Evolutionary conservation across 768 basidiomycete genomes (phyloP).

Genomic region (Scleroderma citrinum): DNA sequence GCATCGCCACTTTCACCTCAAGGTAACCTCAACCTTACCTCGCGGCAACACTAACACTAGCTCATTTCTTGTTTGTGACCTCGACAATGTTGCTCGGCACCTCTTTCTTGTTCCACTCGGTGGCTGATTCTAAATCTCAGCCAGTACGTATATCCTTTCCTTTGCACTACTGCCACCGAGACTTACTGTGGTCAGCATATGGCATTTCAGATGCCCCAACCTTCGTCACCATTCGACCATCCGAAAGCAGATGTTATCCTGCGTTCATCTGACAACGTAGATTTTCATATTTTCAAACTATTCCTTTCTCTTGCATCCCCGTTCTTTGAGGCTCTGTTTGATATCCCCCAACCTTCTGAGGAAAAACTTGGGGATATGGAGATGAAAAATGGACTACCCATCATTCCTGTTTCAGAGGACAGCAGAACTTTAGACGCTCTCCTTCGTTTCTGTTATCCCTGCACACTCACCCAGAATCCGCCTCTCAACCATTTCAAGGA

Average conservation of each 20-base stretch:
- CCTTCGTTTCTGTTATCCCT: constrained; percentile 25
- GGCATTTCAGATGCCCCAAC: background rate
- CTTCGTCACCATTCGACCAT: constrained; percentile 17
- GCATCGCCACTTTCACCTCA: too few species aligned
- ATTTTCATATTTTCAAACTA: constrained; percentile 28
- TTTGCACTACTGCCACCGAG: too few species aligned
- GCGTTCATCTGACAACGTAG: constrained; percentile 22
- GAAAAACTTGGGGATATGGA: constrained; percentile 3
- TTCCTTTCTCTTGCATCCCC: constrained; percentile 32
- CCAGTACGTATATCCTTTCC: too few species aligned
- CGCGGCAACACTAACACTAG: too few species aligned
- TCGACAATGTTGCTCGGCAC: too few species aligned
- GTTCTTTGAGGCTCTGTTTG: constrained; percentile 29
- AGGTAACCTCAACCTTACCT: too few species aligned
- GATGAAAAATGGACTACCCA: constrained; percentile 12
- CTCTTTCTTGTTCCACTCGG: too few species aligned
- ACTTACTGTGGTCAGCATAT: too few species aligned
- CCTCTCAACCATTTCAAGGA: constrained; percentile 8
- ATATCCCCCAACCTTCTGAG: constrained; percentile 19
- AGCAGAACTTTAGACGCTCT: constrained; percentile 19
- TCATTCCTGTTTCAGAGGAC: constrained; percentile 17
- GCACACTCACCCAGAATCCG: constrained; percentile 15
- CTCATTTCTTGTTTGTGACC: too few species aligned
- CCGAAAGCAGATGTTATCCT: constrained; percentile 18
- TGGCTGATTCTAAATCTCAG: too few species aligned